phyloP scores from a whole-genome alignment of 75 land plant species.

The Picea glauca region DNA sequence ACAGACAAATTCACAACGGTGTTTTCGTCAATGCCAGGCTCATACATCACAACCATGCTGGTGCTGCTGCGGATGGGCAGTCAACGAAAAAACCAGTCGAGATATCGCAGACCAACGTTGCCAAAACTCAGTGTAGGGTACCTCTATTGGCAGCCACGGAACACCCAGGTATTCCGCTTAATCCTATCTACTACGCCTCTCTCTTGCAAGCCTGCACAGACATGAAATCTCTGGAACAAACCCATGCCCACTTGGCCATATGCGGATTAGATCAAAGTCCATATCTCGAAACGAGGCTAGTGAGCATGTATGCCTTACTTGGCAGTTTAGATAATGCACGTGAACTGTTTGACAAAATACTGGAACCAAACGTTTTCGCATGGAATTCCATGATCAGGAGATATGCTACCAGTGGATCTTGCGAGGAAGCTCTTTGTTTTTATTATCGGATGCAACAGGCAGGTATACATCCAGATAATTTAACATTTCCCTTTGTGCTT shows the following conservation, averaged over 20 bases:
- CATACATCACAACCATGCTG: too few relatives aligned
- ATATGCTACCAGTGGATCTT: constrained; percentile 17
- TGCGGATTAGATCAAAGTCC: background rate
- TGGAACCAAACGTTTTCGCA: constrained; percentile 14
- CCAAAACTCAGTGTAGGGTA: too few relatives aligned
- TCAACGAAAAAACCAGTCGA: too few relatives aligned
- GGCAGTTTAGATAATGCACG: background rate
- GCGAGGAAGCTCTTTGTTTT: constrained; percentile 24
- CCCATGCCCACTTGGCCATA: background rate
- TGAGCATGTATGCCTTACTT: background rate
- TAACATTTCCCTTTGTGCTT: constrained; percentile 27
- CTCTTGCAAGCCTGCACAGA: background rate
- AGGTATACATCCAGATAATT: constrained; percentile 22
- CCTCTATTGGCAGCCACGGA: too few relatives aligned
- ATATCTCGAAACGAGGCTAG: background rate
- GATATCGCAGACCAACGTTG: too few relatives aligned
- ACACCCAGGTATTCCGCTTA: too few relatives aligned
- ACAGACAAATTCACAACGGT: too few relatives aligned
- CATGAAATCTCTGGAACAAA: background rate
- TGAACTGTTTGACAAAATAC: constrained; percentile 7
- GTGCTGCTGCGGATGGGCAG: too few relatives aligned
- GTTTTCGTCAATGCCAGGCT: too few relatives aligned
- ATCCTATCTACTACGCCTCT: too few relatives aligned
- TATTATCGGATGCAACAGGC: constrained; percentile 16
- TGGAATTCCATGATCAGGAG: constrained; percentile 44